Evolutionary conservation across 2,329 filamentous ascomycete genomes (phyloP), one percentile per base, ranked within the genome.

Genomic region (Colletotrichum sp.): DNA sequence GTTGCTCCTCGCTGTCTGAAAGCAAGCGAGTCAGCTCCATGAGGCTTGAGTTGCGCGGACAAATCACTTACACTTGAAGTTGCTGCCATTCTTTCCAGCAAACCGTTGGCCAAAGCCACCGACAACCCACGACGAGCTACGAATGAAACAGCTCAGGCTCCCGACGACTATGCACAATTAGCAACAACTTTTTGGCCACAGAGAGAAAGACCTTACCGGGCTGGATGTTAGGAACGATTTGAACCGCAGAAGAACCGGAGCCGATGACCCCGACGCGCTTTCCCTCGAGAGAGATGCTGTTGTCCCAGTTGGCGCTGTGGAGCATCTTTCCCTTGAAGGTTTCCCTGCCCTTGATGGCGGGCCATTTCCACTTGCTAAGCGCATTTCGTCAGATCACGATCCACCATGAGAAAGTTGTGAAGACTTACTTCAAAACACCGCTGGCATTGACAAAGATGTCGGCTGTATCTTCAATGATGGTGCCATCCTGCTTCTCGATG

Each of bases 111-210:
- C 87, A 73, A 88, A 88, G 22, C 86, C 87, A 1, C 86, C 84
- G 1, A 87, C 88, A 30, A 89, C 86, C 87, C 87, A 89, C 32
- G 86, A 85, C 0, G 87, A 85, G 9, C 82, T 85, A 12, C 87
- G 80, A 7, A 88, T 81, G 27, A 81, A 80, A 22, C 73, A 76
- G 32, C 58, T 73, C 69, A 78, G 6, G 32, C 55, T 70, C 2
- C 65, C 67, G 9, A 77, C 70, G n/a, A 70, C 74, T 71, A 16
- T 15, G 6, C 5, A 1, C 2, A 8, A 13, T 55, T 9, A 43
- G 69, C 43, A 30, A n/a, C n/a, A n/a, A n/a, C n/a, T n/a, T n/a
- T 22, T n/a, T 32, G 7, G 22, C 32, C 15, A 22, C 25, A 13
- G 18, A 7, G 10, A 6, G 36, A 16, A 7, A 6, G 2, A 27